A percentile compares a stretch with the other conserved stretches of the same genome.
phyloP scores from a whole-genome alignment of 139 green algal species.

The Monoraphidium neglectum region DNA sequence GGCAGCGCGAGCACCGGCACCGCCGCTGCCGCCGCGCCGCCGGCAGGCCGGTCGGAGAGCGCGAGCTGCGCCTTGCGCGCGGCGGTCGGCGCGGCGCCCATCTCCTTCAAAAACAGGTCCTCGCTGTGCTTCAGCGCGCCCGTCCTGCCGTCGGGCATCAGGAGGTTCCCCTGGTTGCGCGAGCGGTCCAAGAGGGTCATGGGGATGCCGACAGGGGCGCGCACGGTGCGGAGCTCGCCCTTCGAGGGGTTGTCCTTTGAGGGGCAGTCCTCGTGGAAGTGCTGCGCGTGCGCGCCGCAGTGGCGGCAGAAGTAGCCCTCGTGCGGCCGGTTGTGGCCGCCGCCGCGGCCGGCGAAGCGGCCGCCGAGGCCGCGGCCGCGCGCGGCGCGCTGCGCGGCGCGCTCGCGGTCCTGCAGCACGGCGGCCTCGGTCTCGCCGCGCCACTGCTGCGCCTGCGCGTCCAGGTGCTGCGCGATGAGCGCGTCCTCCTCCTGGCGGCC shows the following conservation, averaged over 20 bases:
- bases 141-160: constrained; percentile 39
- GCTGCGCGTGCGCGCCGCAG: constrained; percentile 50
- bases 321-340: neutral
- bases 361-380: constrained; percentile 25
- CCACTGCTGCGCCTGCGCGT: constrained; percentile 34
- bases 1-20: no score
- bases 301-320: constrained; percentile 48
- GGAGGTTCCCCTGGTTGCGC: constrained; percentile 59
- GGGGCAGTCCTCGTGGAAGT: constrained; percentile 78
- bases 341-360: constrained; percentile 16
- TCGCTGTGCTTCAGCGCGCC: no score
- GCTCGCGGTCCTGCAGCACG: constrained; percentile 14
- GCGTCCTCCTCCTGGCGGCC: neutral
- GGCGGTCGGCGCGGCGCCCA: no score
- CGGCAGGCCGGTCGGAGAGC: no score
- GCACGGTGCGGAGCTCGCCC: constrained; percentile 35
- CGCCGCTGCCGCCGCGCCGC: no score
- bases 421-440: constrained; percentile 13
- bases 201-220: constrained; percentile 67
- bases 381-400: constrained; percentile 15
- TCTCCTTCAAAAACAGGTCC: no score
- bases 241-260: constrained; percentile 41
- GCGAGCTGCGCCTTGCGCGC: no score
- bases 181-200: constrained; percentile 51
- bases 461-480: constrained; percentile 13